phyloP scores from a whole-genome alignment of 1,284 basidiomycete species.

The Anthracocystis walkeri region DNA sequence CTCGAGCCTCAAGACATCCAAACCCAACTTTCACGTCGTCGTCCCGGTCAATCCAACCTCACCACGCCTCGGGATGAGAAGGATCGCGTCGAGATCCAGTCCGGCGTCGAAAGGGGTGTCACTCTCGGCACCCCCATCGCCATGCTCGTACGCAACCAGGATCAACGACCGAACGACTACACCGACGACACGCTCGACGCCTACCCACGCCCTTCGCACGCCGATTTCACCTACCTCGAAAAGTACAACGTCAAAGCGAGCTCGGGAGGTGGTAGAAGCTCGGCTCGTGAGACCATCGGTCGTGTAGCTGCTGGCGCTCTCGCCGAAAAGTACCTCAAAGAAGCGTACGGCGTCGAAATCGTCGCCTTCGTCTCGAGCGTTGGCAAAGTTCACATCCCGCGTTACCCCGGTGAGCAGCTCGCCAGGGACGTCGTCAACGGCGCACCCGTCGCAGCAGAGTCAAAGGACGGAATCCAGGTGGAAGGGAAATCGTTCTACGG shows the following conservation, averaged over 20 bases:
- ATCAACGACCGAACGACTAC: conserved; percentile 98
- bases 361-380: conserved; percentile 97
- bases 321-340: conserved; percentile 92
- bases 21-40: conserved; percentile 86
- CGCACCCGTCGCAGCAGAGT: conserved; percentile 10
- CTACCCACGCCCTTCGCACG: conserved; percentile 96
- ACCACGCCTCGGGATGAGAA: conserved; percentile 95
- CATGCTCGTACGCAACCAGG: conserved; percentile 95
- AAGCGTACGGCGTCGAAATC: conserved; percentile 90
- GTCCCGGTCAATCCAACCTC: conserved; percentile 95
- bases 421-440: conserved; percentile 37
- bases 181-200: conserved; percentile 87
- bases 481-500: conserved; percentile 50
- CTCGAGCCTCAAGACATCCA: conserved; percentile 88
- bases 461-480: conserved; percentile 19
- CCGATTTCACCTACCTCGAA: conserved; percentile 97
- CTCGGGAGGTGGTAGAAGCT: conserved; percentile 92
- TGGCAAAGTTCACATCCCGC: conserved; percentile 84
- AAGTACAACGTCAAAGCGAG: conserved; percentile 98
- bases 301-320: conserved; percentile 98
- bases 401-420: conserved; percentile 63
- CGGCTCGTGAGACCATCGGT: conserved; percentile 95
- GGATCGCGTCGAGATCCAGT: conserved; percentile 93
- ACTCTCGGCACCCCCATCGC: conserved; percentile 98
- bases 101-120: conserved; percentile 90